Conservation (phyloP, 257 asterid species). For the Penstemon barbatus region DNA sequence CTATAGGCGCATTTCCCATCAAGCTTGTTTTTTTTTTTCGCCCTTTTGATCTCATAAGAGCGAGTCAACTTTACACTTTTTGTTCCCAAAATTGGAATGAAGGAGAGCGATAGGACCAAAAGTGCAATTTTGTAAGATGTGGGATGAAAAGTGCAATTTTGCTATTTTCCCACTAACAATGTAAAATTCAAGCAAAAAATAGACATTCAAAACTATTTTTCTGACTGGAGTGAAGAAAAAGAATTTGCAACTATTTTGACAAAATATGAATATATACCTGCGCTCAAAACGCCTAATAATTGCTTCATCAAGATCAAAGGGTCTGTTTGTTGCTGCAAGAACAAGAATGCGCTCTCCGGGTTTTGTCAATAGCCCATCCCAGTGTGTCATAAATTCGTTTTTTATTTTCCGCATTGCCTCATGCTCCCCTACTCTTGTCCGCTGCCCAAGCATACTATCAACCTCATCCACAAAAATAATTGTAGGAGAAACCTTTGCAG, state of each 20-base stretch:
- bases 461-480: constrained; percentile 97
- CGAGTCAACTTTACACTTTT: no score
- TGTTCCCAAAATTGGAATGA: no score
- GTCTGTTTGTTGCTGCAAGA: constrained; percentile 97
- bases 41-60: no score
- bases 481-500: constrained; percentile 93
- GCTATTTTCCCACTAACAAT: no score
- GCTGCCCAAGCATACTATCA: constrained; percentile 98
- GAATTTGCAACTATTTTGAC: not conserved
- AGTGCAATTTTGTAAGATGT: no score
- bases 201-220: not conserved
- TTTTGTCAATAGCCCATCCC: constrained; percentile 94
- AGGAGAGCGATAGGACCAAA: no score
- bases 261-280: constrained; percentile 49
- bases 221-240: constrained; percentile 6
- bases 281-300: constrained; percentile 97
- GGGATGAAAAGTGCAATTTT: no score
- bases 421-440: constrained; percentile 93
- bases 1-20: no score
- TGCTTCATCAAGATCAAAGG: constrained; percentile 99
- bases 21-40: no score
- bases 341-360: constrained; percentile 94
- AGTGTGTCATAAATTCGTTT: constrained; percentile 90
- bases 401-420: constrained; percentile 98
- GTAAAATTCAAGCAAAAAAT: no score